Evolutionary conservation across 106 monocot species (phyloP).

Genomic region (Xerophyta viscosa): DNA sequence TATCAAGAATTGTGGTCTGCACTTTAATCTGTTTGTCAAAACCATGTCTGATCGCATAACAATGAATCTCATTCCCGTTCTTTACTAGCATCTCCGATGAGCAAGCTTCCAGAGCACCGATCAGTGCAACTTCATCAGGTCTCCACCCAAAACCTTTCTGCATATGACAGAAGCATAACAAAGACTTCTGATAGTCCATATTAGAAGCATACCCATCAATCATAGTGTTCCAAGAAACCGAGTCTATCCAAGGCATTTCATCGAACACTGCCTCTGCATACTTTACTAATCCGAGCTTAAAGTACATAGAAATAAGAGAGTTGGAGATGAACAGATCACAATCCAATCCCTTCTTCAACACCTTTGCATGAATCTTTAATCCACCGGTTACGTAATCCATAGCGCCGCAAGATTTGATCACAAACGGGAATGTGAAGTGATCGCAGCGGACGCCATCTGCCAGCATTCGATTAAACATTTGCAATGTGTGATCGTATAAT

Average conservation of each 20-base stretch:
- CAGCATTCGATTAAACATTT: constrained; percentile 47
- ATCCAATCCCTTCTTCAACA: constrained; percentile 62
- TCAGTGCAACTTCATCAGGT: constrained; percentile 34
- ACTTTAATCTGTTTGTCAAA: constrained; percentile 38
- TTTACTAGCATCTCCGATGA: constrained; percentile 20
- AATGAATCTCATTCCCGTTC: constrained; percentile 63
- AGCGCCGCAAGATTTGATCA: constrained; percentile 59
- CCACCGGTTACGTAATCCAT: constrained; percentile 15
- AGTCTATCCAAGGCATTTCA: constrained; percentile 55
- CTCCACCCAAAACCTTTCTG: constrained; percentile 10
- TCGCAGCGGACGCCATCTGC: constrained; percentile 20
- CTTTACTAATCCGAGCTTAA: constrained; percentile 31
- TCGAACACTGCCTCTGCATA: constrained; percentile 56
- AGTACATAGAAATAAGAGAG: constrained; percentile 61
- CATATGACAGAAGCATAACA: constrained; percentile 46
- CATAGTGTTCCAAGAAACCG: constrained; percentile 84
- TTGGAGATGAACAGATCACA: constrained; percentile 59
- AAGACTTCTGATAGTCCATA: constrained; percentile 19
- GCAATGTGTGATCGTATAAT: constrained; percentile 38
- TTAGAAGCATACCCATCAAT: constrained; percentile 41
- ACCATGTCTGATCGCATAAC: constrained; percentile 32
- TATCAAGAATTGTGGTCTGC: constrained; percentile 46
- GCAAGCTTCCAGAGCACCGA: constrained; percentile 47
- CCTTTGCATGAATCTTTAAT: constrained; percentile 31
- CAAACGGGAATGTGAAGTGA: constrained; percentile 68